Percentiles rank a stretch among this genome's conserved stretches.
Evolutionary conservation across 345 rosid species (phyloP).

Genomic region (Brassica carinata): DNA sequence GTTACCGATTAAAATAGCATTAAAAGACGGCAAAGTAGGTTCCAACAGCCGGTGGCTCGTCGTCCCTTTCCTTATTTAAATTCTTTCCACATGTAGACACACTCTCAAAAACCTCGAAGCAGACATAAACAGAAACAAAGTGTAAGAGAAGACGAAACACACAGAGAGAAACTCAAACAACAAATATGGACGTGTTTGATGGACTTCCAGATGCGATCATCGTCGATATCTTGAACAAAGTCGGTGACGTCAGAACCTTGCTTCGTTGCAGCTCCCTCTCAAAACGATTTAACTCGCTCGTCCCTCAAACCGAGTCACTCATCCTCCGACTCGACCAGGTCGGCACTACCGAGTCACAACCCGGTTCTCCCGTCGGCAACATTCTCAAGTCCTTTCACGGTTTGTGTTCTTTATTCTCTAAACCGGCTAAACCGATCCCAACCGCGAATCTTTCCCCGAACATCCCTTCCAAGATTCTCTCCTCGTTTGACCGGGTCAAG

Average conservation of each 20-base stretch:
- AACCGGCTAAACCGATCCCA: slow-evolving; percentile 26
- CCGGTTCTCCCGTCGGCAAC: not conserved
- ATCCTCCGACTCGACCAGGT: slow-evolving; percentile 20
- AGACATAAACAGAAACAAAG: slow-evolving; percentile 2
- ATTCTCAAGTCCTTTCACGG: slow-evolving; percentile 16
- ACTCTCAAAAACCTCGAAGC: slow-evolving; percentile 27
- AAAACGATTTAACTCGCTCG: slow-evolving; percentile 37
- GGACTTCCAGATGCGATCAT: slow-evolving; percentile 37
- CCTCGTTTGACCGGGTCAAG: slow-evolving; percentile 16
- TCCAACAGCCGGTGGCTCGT: not conserved
- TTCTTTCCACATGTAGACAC: not conserved
- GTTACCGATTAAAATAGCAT: not conserved
- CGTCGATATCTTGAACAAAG: slow-evolving; percentile 40
- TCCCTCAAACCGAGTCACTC: slow-evolving; percentile 37
- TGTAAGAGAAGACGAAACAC: not conserved
- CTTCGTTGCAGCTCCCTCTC: slow-evolving; percentile 37
- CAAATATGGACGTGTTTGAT: slow-evolving; percentile 37
- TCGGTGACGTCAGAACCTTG: slow-evolving; percentile 36
- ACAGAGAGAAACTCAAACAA: not conserved
- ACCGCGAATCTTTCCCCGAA: not conserved
- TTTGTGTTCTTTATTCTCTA: slow-evolving; percentile 28
- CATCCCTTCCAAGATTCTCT: slow-evolving; percentile 34
- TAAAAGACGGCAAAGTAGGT: slow-evolving; percentile 30
- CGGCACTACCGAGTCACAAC: not conserved
- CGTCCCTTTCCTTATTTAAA: slow-evolving; percentile 16